Percentiles rank a stretch among this genome's conserved stretches.
These are phyloP conservation scores for Theileria annulata DNA, from an alignment of 169 alveolate species.

Conservation along the genomic window DNA sequence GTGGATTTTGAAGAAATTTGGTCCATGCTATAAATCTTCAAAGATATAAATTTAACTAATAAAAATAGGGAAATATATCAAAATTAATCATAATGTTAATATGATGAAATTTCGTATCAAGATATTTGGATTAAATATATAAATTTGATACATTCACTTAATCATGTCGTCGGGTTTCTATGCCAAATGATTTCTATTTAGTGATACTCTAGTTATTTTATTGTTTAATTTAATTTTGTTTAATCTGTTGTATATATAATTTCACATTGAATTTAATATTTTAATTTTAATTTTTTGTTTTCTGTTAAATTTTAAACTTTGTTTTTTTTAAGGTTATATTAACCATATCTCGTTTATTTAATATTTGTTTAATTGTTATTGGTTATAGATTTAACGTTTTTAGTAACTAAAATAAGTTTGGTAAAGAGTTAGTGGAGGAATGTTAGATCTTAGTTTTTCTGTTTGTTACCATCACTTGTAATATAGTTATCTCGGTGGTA, in stretches of 20 bases:
- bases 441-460: too few species aligned
- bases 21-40: too few species aligned
- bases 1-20: too few species aligned
- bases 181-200: neutral
- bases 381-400: neutral
- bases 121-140: neutral
- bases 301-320: neutral
- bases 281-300: neutral
- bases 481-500: too few species aligned
- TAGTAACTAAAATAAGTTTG: neutral
- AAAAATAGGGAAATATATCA: too few species aligned
- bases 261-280: neutral
- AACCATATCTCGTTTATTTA: neutral
- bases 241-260: neutral
- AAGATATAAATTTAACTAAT: too few species aligned
- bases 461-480: neutral
- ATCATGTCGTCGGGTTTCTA: neutral
- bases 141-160: neutral
- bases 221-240: neutral
- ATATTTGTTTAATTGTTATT: neutral
- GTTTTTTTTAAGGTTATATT: too few species aligned
- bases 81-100: too few species aligned
- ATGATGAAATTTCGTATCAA: too few species aligned
- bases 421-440: neutral
- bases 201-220: neutral